Conservation (phyloP, 768 basidiomycete genomes). For the Boletus rubroflammeus region DNA sequence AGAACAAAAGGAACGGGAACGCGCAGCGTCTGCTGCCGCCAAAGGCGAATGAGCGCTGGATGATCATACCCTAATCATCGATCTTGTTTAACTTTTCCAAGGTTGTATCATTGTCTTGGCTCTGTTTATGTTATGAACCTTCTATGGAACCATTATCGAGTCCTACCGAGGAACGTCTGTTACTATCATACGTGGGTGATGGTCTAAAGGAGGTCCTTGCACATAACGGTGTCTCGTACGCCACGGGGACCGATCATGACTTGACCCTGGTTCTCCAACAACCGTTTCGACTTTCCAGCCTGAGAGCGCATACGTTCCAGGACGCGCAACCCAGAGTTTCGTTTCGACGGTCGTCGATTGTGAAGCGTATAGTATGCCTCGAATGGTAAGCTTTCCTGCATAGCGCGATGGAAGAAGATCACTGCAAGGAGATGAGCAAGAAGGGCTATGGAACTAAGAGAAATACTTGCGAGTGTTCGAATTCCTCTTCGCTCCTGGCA, state of each 20-base stretch:
- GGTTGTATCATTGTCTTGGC: background rate
- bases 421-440: slow-evolving; percentile 28
- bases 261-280: slow-evolving; percentile 41
- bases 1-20: slow-evolving; percentile 35
- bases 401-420: slow-evolving; percentile 52
- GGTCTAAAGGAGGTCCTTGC: slow-evolving; percentile 33
- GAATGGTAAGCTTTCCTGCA: slow-evolving; percentile 62
- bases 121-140: slow-evolving; percentile 15
- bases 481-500: slow-evolving; percentile 19
- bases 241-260: slow-evolving; percentile 25
- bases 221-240: slow-evolving; percentile 38
- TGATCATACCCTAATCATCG: slow-evolving; percentile 15
- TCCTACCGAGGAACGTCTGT: slow-evolving; percentile 12
- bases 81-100: background rate
- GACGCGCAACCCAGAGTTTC: slow-evolving; percentile 56
- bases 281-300: slow-evolving; percentile 70
- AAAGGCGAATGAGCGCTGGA: slow-evolving; percentile 16
- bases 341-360: slow-evolving; percentile 42
- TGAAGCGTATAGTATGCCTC: slow-evolving; percentile 53
- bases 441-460: background rate
- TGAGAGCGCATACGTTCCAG: slow-evolving; percentile 62
- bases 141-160: background rate
- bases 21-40: slow-evolving; percentile 19
- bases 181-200: slow-evolving; percentile 36
- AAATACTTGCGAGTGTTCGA: slow-evolving; percentile 22